Percentiles rank a stretch among this genome's conserved stretches.
These are phyloP conservation scores for Circinella umbellata DNA, from an alignment of 371 early-diverging fungal species.

Conservation along the genomic window DNA sequence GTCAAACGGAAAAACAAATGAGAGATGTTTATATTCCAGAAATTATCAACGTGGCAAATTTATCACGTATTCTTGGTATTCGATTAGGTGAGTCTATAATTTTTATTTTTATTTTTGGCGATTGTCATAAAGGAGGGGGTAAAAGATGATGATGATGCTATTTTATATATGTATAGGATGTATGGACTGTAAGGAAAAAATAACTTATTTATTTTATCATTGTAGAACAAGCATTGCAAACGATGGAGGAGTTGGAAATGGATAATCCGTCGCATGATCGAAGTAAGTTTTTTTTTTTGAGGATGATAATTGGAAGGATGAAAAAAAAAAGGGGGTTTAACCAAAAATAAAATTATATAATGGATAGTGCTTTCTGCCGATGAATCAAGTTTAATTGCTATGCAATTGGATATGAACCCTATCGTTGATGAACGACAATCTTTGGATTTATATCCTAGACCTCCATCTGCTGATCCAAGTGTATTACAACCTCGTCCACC, in stretches of 20 bases:
- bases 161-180: not conserved
- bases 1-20: slow-evolving; percentile 28
- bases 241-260: slow-evolving; percentile 79
- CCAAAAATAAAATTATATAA: not conserved
- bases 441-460: slow-evolving; percentile 65
- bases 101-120: too few species aligned
- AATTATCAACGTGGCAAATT: slow-evolving; percentile 80
- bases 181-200: not conserved
- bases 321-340: not conserved
- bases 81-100: slow-evolving; percentile 53
- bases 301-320: not conserved
- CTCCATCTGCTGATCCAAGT: slow-evolving; percentile 73
- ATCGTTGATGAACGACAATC: slow-evolving; percentile 67
- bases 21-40: slow-evolving; percentile 83
- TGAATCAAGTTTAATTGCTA: slow-evolving; percentile 83
- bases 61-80: slow-evolving; percentile 79
- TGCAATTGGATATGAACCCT: slow-evolving; percentile 88
- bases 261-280: slow-evolving; percentile 73
- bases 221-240: slow-evolving; percentile 64
- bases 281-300: slow-evolving; percentile 36
- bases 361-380: slow-evolving; percentile 76
- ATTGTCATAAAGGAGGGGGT: too few species aligned
- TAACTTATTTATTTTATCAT: not conserved
- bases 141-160: too few species aligned
- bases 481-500: slow-evolving; percentile 81